Percentiles rank a stretch among this genome's conserved stretches.
Conservation (phyloP, 2,329 filamentous ascomycete genomes). For the Pseudogymnoascus sp. region DNA sequence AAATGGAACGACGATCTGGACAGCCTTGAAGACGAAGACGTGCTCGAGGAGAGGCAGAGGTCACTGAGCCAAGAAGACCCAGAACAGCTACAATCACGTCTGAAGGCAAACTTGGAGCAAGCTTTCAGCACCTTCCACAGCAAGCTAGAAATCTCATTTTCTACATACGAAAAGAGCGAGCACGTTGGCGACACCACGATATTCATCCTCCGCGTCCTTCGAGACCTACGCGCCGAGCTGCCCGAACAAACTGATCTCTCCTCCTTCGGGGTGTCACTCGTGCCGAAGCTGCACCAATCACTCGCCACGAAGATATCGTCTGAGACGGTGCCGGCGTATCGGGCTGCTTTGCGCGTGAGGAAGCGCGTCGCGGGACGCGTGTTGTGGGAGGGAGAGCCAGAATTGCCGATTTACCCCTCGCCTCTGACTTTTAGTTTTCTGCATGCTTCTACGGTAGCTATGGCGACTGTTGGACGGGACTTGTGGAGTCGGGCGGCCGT, state of each 20-base stretch:
- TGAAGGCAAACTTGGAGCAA: slow-evolving; percentile 46
- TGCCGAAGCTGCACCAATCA: slow-evolving; percentile 55
- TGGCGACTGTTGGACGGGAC: slow-evolving; percentile 65
- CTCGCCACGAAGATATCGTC: slow-evolving; percentile 47
- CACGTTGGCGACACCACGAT: slow-evolving; percentile 46
- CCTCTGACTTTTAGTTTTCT: slow-evolving; percentile 65
- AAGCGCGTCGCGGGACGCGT: slow-evolving; percentile 50
- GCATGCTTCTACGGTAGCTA: slow-evolving; percentile 52
- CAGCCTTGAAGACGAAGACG: slow-evolving; percentile 65
- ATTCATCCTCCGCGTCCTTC: slow-evolving; percentile 64
- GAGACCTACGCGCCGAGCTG: slow-evolving; percentile 62
- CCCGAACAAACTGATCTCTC: slow-evolving; percentile 44
- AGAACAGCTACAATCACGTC: slow-evolving; percentile 48
- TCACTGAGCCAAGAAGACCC: slow-evolving; percentile 67
- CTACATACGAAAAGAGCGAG: slow-evolving; percentile 35
- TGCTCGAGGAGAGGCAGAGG: slow-evolving; percentile 56
- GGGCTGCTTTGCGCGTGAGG: slow-evolving; percentile 33
- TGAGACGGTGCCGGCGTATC: slow-evolving; percentile 41
- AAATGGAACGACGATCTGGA: slow-evolving; percentile 66
- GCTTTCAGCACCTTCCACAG: slow-evolving; percentile 51
- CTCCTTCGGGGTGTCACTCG: slow-evolving; percentile 49
- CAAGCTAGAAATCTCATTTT: slow-evolving; percentile 39
- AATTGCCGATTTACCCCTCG: slow-evolving; percentile 70
- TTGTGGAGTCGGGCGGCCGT: slow-evolving; percentile 71
- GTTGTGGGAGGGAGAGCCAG: slow-evolving; percentile 73